These are phyloP conservation scores for Annulohypoxylon stygium DNA, from an alignment of 495 filamentous ascomycete species.

Conservation along the genomic window DNA sequence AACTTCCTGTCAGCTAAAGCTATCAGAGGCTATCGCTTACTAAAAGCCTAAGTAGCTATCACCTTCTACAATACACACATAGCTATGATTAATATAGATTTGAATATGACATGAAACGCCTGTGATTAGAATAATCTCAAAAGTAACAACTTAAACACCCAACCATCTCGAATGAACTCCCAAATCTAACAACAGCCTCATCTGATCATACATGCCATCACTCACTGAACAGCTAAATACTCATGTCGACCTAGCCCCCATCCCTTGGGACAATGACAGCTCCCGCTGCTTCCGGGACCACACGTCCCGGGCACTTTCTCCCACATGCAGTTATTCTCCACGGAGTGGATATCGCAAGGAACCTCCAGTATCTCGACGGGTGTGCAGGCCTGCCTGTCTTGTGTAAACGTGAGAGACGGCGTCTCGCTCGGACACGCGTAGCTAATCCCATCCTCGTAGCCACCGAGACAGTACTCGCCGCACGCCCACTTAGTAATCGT, in stretches of 20 bases:
- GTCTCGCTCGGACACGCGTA: conserved; percentile 27
- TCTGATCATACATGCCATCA: not conserved
- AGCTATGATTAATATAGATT: too few species aligned
- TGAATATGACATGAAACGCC: not conserved
- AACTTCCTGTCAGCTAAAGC: too few species aligned
- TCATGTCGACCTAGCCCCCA: not conserved
- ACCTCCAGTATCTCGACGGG: conserved; percentile 30
- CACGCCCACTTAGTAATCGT: conserved; percentile 32
- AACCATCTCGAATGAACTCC: not conserved
- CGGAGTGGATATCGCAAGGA: conserved; percentile 22
- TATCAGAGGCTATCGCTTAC: too few species aligned
- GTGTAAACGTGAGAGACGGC: conserved; percentile 19
- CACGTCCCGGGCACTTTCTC: conserved; percentile 23
- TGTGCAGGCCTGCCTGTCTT: conserved; percentile 25
- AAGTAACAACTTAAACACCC: not conserved
- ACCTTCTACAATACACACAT: too few species aligned
- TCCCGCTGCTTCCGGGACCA: conserved; percentile 5
- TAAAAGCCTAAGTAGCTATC: too few species aligned
- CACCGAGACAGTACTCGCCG: conserved; percentile 31
- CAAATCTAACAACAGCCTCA: not conserved
- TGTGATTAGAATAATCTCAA: not conserved
- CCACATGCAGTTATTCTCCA: conserved; percentile 36
- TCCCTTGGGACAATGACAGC: conserved; percentile 22
- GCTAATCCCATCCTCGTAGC: conserved; percentile 18
- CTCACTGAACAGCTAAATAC: conserved; percentile 4